Conservation (phyloP, 148 eudicot species). For the Rhododendron molle region DNA sequence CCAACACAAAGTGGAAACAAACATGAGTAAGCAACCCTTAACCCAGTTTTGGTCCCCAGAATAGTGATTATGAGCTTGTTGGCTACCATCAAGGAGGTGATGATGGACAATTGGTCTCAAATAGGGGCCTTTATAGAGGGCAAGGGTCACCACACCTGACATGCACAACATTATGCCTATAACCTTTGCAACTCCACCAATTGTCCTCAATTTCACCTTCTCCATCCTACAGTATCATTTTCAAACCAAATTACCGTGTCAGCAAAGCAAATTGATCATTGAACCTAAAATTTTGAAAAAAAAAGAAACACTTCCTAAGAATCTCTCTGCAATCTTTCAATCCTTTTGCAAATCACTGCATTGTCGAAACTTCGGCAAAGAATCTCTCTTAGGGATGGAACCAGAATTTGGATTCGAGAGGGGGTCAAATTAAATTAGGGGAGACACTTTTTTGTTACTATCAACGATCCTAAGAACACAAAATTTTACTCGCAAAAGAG, state of each 20-base stretch:
- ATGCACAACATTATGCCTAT: slow-evolving; percentile 6
- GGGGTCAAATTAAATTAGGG: background rate
- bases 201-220: slow-evolving; percentile 1
- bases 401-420: background rate
- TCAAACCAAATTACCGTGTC: background rate
- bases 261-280: background rate
- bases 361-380: background rate
- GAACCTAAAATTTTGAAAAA: background rate
- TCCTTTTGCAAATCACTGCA: background rate
- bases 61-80: background rate
- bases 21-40: slow-evolving; percentile 15
- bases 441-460: background rate
- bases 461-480: background rate
- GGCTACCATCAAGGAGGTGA: background rate
- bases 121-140: slow-evolving; percentile 5
- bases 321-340: background rate
- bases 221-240: slow-evolving; percentile 2
- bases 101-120: background rate
- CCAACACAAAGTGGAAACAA: slow-evolving; percentile 1
- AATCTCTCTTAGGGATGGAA: background rate
- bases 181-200: background rate
- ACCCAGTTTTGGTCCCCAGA: background rate
- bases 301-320: background rate
- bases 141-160: slow-evolving; percentile 10
- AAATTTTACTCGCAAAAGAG: too few relatives aligned